These are phyloP conservation scores for Auricularia sp. DNA, from an alignment of 768 basidiomycete genomes.

Conservation along the genomic window DNA sequence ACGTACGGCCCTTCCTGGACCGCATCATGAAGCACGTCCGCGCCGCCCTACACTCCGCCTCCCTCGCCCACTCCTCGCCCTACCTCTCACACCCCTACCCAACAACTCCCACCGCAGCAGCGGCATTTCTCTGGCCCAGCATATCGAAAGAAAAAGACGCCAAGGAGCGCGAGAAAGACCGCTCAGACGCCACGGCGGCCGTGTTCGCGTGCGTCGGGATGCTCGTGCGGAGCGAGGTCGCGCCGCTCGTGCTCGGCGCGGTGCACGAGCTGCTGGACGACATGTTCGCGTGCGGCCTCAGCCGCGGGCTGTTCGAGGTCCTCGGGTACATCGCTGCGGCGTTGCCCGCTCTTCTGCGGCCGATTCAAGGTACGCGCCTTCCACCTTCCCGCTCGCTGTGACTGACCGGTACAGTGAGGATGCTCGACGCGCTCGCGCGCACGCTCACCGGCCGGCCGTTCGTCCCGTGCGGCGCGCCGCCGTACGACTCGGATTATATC, in stretches of 20 bases:
- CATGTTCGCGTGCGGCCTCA: conserved; percentile 91
- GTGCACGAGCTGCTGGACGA: conserved; percentile 93
- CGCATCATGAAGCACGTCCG: conserved; percentile 84
- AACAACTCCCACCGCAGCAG: neutral
- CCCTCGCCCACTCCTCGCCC: neutral
- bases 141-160: no score
- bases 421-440: conserved; percentile 73
- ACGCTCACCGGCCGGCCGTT: conserved; percentile 79
- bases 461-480: conserved; percentile 78
- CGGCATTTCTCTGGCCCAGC: no score
- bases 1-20: conserved; percentile 94
- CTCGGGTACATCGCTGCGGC: conserved; percentile 76
- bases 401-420: conserved; percentile 56
- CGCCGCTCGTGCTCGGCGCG: conserved; percentile 88
- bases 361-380: conserved; percentile 91
- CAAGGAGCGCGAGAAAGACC: neutral
- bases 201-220: conserved; percentile 97
- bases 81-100: neutral
- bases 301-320: conserved; percentile 65
- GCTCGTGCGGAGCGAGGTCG: conserved; percentile 80
- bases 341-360: conserved; percentile 85
- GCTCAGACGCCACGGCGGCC: conserved; percentile 31
- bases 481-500: neutral
- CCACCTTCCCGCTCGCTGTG: neutral
- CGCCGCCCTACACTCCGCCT: conserved; percentile 55